Evolutionary conservation across 2,329 filamentous ascomycete genomes (phyloP), one percentile per base, ranked within the genome.

Genomic region (Venturia nashicola): DNA sequence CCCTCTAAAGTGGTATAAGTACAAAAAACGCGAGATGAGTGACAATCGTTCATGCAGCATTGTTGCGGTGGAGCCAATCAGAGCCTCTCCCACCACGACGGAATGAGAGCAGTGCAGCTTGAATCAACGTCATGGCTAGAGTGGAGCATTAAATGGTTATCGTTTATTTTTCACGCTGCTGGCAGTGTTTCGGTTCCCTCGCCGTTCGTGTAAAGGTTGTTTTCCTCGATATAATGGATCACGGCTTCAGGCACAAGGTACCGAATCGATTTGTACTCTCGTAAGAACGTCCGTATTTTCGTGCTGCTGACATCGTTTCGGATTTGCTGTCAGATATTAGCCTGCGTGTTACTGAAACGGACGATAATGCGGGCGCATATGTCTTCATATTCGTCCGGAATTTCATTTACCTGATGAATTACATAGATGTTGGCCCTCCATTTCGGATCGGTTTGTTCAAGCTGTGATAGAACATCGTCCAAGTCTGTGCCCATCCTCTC

Each of bases 251-350:
- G 90, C 42, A 90, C 86, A 36, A 85, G 72, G 71, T 92, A 93
- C 67, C 89, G 84, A 60, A 95, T 89, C 69, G 87, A 91, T 86
- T 94, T 89, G 67, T 91, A 86, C 70, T 88, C 83, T 71, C 88
- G 84, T 42, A 92, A 74, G 27, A 66, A 66, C 14, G 39, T 34
- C 27, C 65, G 65, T 32, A 66, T 66, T 46, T 66, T 66, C 16
- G 66, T 67, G 23, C 62, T 65, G 54, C 59, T 65, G 16, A 67
- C 65, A 40, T 67, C 66, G 51, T 67, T 67, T 20, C 61, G 62
- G 18, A 67, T 66, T 54, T 65, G 57, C 63, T 64, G 8, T 39
- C 9, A 34, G 14, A 36, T 57, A 27, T 57, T 36, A 57, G 32
- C 27, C 16, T 36, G 11, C 6, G n/a, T 57, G 51, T 36, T 57